These are phyloP conservation scores for Naganishia onofrii DNA, from an alignment of 768 basidiomycete genomes.

Conservation along the genomic window DNA sequence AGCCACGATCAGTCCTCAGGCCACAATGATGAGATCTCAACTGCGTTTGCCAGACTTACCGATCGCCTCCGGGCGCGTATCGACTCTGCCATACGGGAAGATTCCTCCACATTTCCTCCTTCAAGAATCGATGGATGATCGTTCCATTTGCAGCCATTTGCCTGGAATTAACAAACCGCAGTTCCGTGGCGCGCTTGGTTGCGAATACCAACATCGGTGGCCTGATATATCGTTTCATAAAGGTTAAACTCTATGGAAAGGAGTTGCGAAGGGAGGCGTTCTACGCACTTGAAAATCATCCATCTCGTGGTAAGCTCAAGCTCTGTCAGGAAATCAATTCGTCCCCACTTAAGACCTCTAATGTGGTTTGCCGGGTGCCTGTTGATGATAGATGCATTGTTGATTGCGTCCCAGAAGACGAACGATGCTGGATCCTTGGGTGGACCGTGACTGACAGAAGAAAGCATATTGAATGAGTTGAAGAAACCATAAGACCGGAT, in stretches of 20 bases:
- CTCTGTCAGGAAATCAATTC: conserved; percentile 83
- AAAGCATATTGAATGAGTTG: neutral
- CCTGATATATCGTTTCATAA: conserved; percentile 55
- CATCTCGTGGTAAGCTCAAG: conserved; percentile 80
- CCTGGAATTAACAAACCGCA: conserved; percentile 75
- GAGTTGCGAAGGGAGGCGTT: neutral
- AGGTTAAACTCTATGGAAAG: neutral
- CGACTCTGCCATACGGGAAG: conserved; percentile 67
- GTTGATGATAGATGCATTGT: conserved; percentile 68
- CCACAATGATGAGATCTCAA: too few species aligned
- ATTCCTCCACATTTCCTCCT: conserved; percentile 62
- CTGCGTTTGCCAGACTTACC: conserved; percentile 55
- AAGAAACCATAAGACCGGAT: neutral
- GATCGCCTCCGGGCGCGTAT: conserved; percentile 73
- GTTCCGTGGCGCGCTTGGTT: conserved; percentile 67
- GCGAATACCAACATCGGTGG: conserved; percentile 72
- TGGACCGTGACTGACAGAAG: conserved; percentile 60
- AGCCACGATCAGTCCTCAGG: neutral
- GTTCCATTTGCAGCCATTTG: conserved; percentile 64
- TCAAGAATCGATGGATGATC: conserved; percentile 65
- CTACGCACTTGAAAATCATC: conserved; percentile 71
- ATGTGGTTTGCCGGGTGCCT: conserved; percentile 65
- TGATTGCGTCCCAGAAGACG: conserved; percentile 69
- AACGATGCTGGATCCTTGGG: conserved; percentile 67
- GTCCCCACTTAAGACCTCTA: conserved; percentile 61